Conservation (phyloP, 768 basidiomycete genomes). For the Dioszegia aurantiaca region DNA sequence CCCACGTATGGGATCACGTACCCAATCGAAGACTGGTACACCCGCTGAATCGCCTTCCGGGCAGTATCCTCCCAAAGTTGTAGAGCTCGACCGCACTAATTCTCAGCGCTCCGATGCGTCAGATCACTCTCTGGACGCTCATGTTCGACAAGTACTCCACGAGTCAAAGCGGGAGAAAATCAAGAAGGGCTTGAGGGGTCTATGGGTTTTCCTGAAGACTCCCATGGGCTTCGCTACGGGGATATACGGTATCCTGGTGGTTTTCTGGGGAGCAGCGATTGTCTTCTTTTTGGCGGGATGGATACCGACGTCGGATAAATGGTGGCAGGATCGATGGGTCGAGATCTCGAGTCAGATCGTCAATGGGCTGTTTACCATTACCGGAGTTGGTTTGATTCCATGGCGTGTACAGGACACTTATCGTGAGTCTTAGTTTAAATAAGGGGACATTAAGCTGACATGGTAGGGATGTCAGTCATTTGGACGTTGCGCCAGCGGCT, state of each 20-base stretch:
- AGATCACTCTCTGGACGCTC: constrained; percentile 62
- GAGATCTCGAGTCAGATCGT: constrained; percentile 59
- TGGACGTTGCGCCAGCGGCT: constrained; percentile 69
- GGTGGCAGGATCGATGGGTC: constrained; percentile 75
- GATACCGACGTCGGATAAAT: constrained; percentile 68
- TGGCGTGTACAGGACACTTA: constrained; percentile 73
- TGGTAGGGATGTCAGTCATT: constrained; percentile 66
- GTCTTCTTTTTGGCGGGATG: constrained; percentile 63
- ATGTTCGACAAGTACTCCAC: constrained; percentile 70
- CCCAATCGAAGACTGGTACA: not conserved
- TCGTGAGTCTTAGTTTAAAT: constrained; percentile 55
- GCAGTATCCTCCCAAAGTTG: not conserved
- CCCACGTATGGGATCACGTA: not conserved
- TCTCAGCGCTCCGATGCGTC: not conserved
- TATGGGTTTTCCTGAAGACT: constrained; percentile 82
- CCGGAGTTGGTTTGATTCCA: constrained; percentile 74
- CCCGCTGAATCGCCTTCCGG: not conserved
- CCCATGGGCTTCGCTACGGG: constrained; percentile 71
- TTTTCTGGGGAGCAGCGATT: constrained; percentile 83
- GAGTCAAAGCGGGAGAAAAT: constrained; percentile 58
- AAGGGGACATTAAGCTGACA: constrained; percentile 7
- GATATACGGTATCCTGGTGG: constrained; percentile 74
- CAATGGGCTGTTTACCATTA: constrained; percentile 77
- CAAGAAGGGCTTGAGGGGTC: constrained; percentile 63
- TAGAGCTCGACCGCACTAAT: not conserved